Percentiles rank a stretch among this genome's conserved stretches.
These are phyloP conservation scores for Osmozyma mogii DNA, from an alignment of 805 yeast species.

Conservation along the genomic window DNA sequence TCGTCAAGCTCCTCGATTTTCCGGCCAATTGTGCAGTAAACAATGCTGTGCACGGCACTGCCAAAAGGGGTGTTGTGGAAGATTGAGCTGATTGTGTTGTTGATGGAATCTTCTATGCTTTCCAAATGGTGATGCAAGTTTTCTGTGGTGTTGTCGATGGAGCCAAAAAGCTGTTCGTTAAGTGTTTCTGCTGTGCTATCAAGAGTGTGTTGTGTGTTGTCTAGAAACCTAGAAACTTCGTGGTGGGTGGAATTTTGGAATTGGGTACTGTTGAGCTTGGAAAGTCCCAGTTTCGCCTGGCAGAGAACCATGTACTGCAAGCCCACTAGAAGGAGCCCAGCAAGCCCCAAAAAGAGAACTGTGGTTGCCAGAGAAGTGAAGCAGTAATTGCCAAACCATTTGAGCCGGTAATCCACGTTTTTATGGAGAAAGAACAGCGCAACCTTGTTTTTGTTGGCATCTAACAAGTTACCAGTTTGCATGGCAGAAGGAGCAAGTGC, in stretches of 20 bases:
- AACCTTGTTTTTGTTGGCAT: too few relatives aligned
- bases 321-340: slow-evolving; percentile 4
- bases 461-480: too few relatives aligned
- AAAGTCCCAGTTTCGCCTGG: slow-evolving; percentile 1
- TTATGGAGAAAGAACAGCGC: too few relatives aligned
- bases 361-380: too few relatives aligned
- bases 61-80: slow-evolving; percentile 67
- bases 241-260: background rate
- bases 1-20: slow-evolving; percentile 58
- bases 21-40: slow-evolving; percentile 72
- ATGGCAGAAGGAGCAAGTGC: too few relatives aligned
- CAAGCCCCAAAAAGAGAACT: slow-evolving; percentile 5
- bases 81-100: slow-evolving; percentile 45
- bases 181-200: slow-evolving; percentile 39
- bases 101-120: slow-evolving; percentile 34
- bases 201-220: slow-evolving; percentile 17
- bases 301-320: slow-evolving; percentile 2
- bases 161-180: slow-evolving; percentile 60
- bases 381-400: too few relatives aligned
- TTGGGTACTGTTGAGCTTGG: too few relatives aligned
- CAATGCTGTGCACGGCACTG: slow-evolving; percentile 54
- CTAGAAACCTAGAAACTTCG: slow-evolving; percentile 2
- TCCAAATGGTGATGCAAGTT: slow-evolving; percentile 37
- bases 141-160: slow-evolving; percentile 50
- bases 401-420: too few relatives aligned